A percentile compares a stretch with the other conserved stretches of the same genome.
These are phyloP conservation scores for Metschnikowia reukaufii DNA, from an alignment of 805 yeast genomes.

Conservation along the genomic window DNA sequence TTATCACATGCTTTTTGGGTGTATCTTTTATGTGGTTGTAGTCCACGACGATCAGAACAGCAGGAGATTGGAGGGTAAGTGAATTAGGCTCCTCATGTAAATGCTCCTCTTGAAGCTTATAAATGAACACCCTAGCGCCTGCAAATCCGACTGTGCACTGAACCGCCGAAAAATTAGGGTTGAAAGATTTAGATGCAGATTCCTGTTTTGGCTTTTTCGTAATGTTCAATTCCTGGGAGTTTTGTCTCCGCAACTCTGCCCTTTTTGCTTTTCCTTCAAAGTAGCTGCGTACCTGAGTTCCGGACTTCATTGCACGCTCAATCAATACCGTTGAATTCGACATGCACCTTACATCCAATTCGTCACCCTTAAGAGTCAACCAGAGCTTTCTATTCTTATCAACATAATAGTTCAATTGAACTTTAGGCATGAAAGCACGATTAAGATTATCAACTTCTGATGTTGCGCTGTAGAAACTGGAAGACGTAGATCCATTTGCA, in stretches of 20 bases:
- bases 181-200: constrained; percentile 9
- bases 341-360: constrained; percentile 62
- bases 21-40: constrained; percentile 44
- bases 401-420: constrained; percentile 55
- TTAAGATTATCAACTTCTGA: constrained; percentile 51
- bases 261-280: constrained; percentile 25
- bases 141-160: constrained; percentile 59
- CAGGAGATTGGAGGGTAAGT: constrained; percentile 71
- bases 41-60: constrained; percentile 56
- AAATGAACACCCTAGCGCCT: constrained; percentile 63
- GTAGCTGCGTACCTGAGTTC: constrained; percentile 41
- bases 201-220: not conserved
- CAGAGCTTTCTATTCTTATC: constrained; percentile 39
- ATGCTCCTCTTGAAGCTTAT: constrained; percentile 44
- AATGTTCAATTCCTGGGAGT: constrained; percentile 1
- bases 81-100: constrained; percentile 44
- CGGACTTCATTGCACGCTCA: constrained; percentile 53
- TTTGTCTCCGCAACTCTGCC: constrained; percentile 6
- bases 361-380: constrained; percentile 63
- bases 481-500: constrained; percentile 59
- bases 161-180: constrained; percentile 38
- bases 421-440: constrained; percentile 66
- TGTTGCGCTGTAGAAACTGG: constrained; percentile 47
- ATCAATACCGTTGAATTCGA: constrained; percentile 55
- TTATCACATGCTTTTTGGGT: constrained; percentile 43